Evolutionary conservation across 148 eudicot genomes (phyloP).

Genomic region (Amaranthus palmeri): DNA sequence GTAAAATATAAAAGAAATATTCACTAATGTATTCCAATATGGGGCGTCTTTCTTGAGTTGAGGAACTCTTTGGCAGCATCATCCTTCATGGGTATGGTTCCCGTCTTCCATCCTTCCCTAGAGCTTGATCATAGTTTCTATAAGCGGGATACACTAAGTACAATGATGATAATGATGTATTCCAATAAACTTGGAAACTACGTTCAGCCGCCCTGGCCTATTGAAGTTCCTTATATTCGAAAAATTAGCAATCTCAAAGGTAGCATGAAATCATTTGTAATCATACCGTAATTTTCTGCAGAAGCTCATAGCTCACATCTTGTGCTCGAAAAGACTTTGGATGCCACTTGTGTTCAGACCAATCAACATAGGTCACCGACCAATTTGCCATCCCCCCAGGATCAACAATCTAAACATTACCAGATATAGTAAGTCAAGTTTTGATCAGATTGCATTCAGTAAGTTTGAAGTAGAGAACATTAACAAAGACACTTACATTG

Average conservation of each 20-base stretch:
- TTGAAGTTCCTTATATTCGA: too few relatives aligned
- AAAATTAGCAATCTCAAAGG: not conserved
- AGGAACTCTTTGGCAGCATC: too few relatives aligned
- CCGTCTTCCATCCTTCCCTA: too few relatives aligned
- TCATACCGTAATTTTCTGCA: slow-evolving; percentile 71
- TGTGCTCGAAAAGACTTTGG: slow-evolving; percentile 72
- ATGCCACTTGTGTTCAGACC: slow-evolving; percentile 99
- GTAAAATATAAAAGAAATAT: too few relatives aligned
- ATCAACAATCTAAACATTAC: slow-evolving; percentile 62
- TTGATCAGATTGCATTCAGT: not conserved
- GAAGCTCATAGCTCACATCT: slow-evolving; percentile 61
- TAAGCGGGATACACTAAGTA: too few relatives aligned
- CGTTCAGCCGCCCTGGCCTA: too few relatives aligned
- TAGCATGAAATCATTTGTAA: slow-evolving; percentile 9
- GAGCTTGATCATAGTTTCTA: too few relatives aligned
- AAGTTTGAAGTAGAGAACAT: not conserved
- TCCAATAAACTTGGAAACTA: too few relatives aligned
- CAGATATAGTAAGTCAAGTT: slow-evolving; percentile 2
- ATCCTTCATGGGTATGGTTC: too few relatives aligned
- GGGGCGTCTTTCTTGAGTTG: too few relatives aligned
- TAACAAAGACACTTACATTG: slow-evolving; percentile 46
- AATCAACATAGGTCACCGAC: slow-evolving; percentile 96
- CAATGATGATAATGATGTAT: too few relatives aligned
- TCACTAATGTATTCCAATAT: too few relatives aligned
- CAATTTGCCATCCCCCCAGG: slow-evolving; percentile 80